Evolutionary conservation across 2,329 filamentous ascomycete genomes (phyloP), one percentile per base, ranked within the genome.

Genomic region (Cladorrhinum sp.): DNA sequence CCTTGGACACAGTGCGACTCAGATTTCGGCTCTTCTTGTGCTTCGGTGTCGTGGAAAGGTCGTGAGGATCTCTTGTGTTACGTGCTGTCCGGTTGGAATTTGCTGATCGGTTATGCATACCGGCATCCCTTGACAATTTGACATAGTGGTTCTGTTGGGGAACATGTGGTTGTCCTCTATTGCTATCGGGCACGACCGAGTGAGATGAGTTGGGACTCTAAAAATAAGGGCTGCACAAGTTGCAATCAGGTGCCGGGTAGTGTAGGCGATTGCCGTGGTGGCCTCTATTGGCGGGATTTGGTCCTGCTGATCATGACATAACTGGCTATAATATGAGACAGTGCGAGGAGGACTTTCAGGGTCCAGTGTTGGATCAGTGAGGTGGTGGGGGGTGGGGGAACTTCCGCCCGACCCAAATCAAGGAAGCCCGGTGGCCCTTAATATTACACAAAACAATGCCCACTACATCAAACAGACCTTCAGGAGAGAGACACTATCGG

Each of bases 291-390:
- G 41, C 10, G 41, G 41, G 20, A 45, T 45, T 12, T 45, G 4
- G 18, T 45, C 41, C 41, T 45, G 49, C 49, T 50, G 49, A 50
- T 50, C 49, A 50, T 50, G 49, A 50, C 49, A 50, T 50, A 50
- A 22, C 45, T 50, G 45, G 4, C 4, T 5, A 50, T 22, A 41
- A 12, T 41, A 10, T 29, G 38, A 55, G 29, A 38, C 12, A 41
- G 32, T 55, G 52, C 24, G 36, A 50, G 36, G 23, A 41, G 32
- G 5, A 29, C 27, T 24, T 41, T 24, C 20, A 41, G 52, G 32
- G 52, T 27, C 24, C n/a, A n/a, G n/a, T n/a, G n/a, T n/a, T n/a
- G n/a, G n/a, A n/a, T n/a, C n/a, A 16, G 22, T 41, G 25, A n/a
- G 52, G 18, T 24, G 38, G n/a, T 12, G 52, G 22, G 52, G 18